phyloP scores from a whole-genome alignment of 371 early-diverging fungal species.

The Syncephalastrum racemosum region DNA sequence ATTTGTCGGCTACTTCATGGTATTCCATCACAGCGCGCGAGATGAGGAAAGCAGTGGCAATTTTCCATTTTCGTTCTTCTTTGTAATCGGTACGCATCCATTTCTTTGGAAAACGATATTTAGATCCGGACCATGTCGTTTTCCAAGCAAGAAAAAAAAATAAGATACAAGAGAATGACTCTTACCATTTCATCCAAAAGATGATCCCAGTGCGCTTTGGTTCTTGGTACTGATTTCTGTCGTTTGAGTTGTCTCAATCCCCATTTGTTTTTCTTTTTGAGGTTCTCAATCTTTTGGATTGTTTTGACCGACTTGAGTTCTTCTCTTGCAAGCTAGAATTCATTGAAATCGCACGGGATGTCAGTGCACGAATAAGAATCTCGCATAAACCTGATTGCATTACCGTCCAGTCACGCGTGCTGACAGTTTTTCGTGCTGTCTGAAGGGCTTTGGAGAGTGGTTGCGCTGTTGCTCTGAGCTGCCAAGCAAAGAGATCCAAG shows the following conservation, averaged over 20 bases:
- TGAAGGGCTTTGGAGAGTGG: slow-evolving; percentile 72
- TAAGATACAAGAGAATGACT: too few species aligned
- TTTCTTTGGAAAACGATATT: slow-evolving; percentile 37
- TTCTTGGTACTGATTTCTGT: slow-evolving; percentile 67
- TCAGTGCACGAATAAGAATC: too few species aligned
- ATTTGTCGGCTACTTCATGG: slow-evolving; percentile 75
- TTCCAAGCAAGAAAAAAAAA: background rate
- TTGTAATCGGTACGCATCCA: slow-evolving; percentile 88
- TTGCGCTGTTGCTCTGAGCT: slow-evolving; percentile 66
- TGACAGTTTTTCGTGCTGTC: slow-evolving; percentile 71
- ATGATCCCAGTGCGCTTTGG: slow-evolving; percentile 88
- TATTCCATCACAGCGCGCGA: slow-evolving; percentile 81
- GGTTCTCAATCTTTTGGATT: slow-evolving; percentile 73
- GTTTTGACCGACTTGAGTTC: slow-evolving; percentile 77
- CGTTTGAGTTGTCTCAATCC: slow-evolving; percentile 78
- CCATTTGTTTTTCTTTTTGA: slow-evolving; percentile 80
- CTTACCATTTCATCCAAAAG: slow-evolving; percentile 84
- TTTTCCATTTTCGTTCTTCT: slow-evolving; percentile 86
- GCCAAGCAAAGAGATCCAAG: slow-evolving; percentile 73
- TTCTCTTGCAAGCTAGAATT: slow-evolving; percentile 73
- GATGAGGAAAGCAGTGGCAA: slow-evolving; percentile 70
- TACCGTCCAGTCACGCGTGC: slow-evolving; percentile 84
- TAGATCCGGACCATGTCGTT: background rate
- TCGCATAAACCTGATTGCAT: too few species aligned
- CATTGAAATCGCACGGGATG: background rate